A percentile compares a stretch with the other conserved stretches of the same genome.
These are phyloP conservation scores for Ascochyta lentis DNA, from an alignment of 2,329 filamentous ascomycete genomes.

Conservation along the genomic window DNA sequence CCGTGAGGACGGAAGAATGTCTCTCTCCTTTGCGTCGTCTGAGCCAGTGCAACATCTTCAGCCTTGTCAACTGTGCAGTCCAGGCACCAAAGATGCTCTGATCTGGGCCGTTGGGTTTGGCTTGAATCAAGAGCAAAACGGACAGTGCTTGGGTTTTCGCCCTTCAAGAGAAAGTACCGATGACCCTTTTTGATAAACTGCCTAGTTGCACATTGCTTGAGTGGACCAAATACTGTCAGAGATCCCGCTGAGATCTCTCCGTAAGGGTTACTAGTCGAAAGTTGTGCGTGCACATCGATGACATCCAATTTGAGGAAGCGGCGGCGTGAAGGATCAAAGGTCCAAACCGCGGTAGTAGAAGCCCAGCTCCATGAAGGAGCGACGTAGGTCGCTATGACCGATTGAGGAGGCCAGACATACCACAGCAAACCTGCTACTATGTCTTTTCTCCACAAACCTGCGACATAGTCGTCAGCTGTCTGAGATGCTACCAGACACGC, in stretches of 20 bases:
- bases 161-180: neutral
- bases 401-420: slow-evolving; percentile 2
- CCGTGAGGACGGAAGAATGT: slow-evolving; percentile 11
- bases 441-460: slow-evolving; percentile 14
- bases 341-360: neutral
- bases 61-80: slow-evolving; percentile 11
- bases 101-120: neutral
- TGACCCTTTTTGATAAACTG: slow-evolving; percentile 6
- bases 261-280: slow-evolving; percentile 11
- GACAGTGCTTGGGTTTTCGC: neutral
- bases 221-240: slow-evolving; percentile 6
- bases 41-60: neutral
- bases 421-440: slow-evolving; percentile 15
- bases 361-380: slow-evolving; percentile 17
- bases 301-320: neutral
- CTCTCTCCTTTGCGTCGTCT: slow-evolving; percentile 1
- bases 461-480: slow-evolving; percentile 13
- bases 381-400: neutral
- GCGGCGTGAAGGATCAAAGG: neutral
- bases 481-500: slow-evolving; percentile 7
- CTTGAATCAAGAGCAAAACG: slow-evolving; percentile 10
- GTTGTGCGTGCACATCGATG: neutral
- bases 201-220: neutral
- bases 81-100: slow-evolving; percentile 3
- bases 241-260: slow-evolving; percentile 8